A percentile compares a stretch with the other conserved stretches of the same genome.
Conservation (phyloP, 495 filamentous ascomycete genomes). For the Talaromyces ruber region DNA sequence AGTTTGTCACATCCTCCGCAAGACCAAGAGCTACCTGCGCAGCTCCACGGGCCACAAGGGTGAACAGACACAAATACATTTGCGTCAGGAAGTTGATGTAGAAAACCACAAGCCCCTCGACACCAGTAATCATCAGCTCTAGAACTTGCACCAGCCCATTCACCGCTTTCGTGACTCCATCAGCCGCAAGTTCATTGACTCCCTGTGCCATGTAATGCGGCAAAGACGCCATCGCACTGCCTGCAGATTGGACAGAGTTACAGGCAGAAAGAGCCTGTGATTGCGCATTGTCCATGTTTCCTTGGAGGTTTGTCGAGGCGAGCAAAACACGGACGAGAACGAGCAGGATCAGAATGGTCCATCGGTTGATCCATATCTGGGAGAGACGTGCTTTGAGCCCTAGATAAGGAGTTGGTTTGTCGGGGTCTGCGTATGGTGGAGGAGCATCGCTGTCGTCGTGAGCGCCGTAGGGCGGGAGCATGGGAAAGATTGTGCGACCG, state of each 20-base stretch:
- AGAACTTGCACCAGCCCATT: constrained; percentile 68
- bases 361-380: constrained; percentile 94
- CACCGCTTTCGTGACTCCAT: constrained; percentile 68
- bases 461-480: constrained; percentile 37
- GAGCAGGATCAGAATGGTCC: constrained; percentile 84
- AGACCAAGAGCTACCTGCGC: constrained; percentile 60
- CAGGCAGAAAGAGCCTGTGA: constrained; percentile 79
- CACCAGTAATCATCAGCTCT: constrained; percentile 65
- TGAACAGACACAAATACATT: constrained; percentile 81
- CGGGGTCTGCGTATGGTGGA: constrained; percentile 39
- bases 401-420: constrained; percentile 89
- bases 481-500: constrained; percentile 25
- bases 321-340: constrained; percentile 75
- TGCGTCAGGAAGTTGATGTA: constrained; percentile 80
- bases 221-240: constrained; percentile 95
- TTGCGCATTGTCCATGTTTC: constrained; percentile 66
- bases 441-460: constrained; percentile 27
- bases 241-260: constrained; percentile 84
- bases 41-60: constrained; percentile 67
- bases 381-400: constrained; percentile 83
- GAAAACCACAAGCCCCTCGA: constrained; percentile 85
- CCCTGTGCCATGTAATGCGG: constrained; percentile 85
- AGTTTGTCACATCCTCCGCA: constrained; percentile 60
- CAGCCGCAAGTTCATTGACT: constrained; percentile 76
- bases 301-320: constrained; percentile 58